Evolutionary conservation across 371 early-diverging fungal genomes (phyloP), one percentile per base, ranked within the genome.

Genomic region (Mortierella sp.): DNA sequence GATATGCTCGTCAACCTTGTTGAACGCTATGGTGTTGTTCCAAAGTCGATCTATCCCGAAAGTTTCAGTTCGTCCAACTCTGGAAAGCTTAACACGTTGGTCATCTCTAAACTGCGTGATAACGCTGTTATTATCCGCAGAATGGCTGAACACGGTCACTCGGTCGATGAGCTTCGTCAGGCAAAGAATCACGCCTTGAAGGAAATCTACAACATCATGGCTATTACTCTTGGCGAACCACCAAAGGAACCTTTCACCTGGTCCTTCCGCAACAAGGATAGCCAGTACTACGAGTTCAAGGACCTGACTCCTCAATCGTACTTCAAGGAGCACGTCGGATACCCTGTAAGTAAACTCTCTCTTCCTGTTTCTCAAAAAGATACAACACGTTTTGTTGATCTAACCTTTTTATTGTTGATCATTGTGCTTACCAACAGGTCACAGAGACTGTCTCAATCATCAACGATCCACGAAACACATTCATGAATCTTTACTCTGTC

Each of bases 1-100:
- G 93, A 94, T 70, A 94, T 95, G 94, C 89, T 94, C 67, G 87
- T 94, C 63, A 90, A 89, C 50, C 74, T 95, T 24, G 88, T 95
- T 21, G 87, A 92, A 60, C 93, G 94, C 72, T 94, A 94, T 69
- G 94, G 94, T 59, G 86, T 94, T 8, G 93, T 93, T 10, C 94
- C 95, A 53, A 94, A 94, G 72, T 82, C 86, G 1, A 87, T 86
- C 8, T 95, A 87, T 69, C 94, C 95, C 3, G 95, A 95, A 79
- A 90, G 89, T 7, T 87, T 76, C 73, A 87, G 92, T 58, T 91
- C 93, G 5, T 90, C 92, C 38, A 88, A 76, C 70, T 86, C 94
- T 6, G 58, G 86, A 47, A 85, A 88, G 13, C 86, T 95, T 33
- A 89, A 93, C 72, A 75, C 83, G 80, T 63, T 94, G 19, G 87